Evolutionary conservation across 306 rosid genomes (phyloP).

Genomic region (Abrus precatorius): DNA sequence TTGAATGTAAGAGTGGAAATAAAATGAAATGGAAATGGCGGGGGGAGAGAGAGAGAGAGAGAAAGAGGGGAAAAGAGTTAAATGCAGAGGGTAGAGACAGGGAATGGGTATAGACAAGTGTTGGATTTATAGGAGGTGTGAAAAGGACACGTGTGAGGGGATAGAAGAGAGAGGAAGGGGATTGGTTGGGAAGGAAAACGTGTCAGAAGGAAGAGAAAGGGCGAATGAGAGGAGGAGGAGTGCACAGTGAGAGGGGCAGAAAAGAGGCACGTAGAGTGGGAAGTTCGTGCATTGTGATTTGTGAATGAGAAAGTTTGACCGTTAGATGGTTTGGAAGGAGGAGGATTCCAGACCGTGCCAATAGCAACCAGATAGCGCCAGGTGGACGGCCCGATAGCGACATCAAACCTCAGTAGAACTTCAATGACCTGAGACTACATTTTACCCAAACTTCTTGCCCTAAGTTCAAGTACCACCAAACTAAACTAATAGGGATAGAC

Average conservation of each 20-base stretch:
- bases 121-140: constrained; percentile 46
- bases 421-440: background rate
- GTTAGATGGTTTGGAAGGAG: constrained; percentile 23
- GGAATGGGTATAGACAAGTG: background rate
- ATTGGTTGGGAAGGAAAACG: constrained; percentile 62
- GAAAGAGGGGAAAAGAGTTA: background rate
- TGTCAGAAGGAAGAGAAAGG: constrained; percentile 37
- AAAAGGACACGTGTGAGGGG: constrained; percentile 52
- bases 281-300: constrained; percentile 45
- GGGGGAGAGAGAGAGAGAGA: background rate
- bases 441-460: background rate
- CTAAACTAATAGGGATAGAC: background rate
- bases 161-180: constrained; percentile 37
- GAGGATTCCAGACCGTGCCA: constrained; percentile 38
- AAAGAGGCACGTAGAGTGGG: constrained; percentile 57
- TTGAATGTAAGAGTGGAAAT: too few relatives aligned
- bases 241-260: constrained; percentile 46
- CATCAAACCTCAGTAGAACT: background rate
- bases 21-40: background rate
- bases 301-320: constrained; percentile 35
- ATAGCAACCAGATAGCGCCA: constrained; percentile 27
- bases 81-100: background rate
- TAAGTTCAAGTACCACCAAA: background rate
- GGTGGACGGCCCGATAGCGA: constrained; percentile 55
- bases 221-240: constrained; percentile 59